Base-by-base conservation (phyloP, 2,329 filamentous ascomycete species). In the Helicocarpus griseus region DNA sequence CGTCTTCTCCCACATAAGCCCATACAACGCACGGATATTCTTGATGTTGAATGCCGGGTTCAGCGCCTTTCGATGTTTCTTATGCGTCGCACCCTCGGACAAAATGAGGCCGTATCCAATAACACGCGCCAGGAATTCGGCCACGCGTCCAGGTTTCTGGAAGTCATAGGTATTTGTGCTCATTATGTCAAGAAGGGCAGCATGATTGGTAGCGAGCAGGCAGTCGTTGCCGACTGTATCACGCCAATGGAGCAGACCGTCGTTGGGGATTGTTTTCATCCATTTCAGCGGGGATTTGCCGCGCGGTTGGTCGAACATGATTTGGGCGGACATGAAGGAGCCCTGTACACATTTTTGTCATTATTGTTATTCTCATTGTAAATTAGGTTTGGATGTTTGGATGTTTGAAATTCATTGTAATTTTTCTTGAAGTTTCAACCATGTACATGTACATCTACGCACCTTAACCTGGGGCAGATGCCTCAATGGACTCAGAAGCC, bases 91-190 rank as follows among this genome's bases (percentile, higher is more conserved):
- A 2, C 75, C 75, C 56, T 79, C 76, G 0, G 72, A 71, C 53
- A 77, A 64, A 39, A 79, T 69, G 49, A 79, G 54, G 0, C 77
- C 76, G 45, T 76, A 71, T 1, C 76, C 77, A 1, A 79, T 61
- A 19, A 79, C 73, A 1, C 69, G 66, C 0, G 69, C 65, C 13
- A 80, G 60, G 48, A 78, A 75, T 14, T 66, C 65, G 19, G 71
- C 69, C 6, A 68, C 58, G 41, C 64, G 65, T 43, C 61, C 62
- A 4, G 76, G 75, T 57, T 79, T 79, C 57, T 77, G 73, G 47
- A 77, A 78, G 53, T 79, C 76, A 51, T 79, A 79, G 3, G 70
- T 72, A 36, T 73, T 74, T 38, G 75, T 71, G 35, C 76, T 75
- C 51, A 80, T 69, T 9, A 79, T 66, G 33, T 78, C 77, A n/a